Conservation (phyloP, 495 filamentous ascomycete species). For the Rusavskia elegans region DNA sequence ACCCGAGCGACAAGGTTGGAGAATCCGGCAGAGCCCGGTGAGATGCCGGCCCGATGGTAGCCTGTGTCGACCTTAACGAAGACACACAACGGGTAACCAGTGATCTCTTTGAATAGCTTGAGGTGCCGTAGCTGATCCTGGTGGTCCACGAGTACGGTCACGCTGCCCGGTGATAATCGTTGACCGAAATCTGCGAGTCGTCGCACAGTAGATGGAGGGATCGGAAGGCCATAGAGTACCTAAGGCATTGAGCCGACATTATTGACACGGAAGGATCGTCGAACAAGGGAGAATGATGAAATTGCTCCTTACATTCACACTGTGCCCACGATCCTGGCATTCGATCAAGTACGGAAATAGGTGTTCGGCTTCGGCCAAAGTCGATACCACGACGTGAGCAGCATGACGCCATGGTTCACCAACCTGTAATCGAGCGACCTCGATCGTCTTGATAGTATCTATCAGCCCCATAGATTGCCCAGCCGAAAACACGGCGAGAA, state of each 20-base stretch:
- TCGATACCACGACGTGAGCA: slow-evolving; percentile 63
- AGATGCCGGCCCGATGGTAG: slow-evolving; percentile 57
- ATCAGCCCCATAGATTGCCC: too few species aligned
- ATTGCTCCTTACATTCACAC: slow-evolving; percentile 37
- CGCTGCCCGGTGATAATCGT: slow-evolving; percentile 30
- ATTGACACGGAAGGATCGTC: too few species aligned
- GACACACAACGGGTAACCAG: slow-evolving; percentile 11
- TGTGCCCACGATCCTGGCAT: slow-evolving; percentile 30
- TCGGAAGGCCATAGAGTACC: slow-evolving; percentile 64
- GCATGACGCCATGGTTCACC: slow-evolving; percentile 23
- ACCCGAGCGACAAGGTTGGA: slow-evolving; percentile 32
- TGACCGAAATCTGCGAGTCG: slow-evolving; percentile 38
- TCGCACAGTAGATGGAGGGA: slow-evolving; percentile 41
- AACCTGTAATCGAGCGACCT: slow-evolving; percentile 62
- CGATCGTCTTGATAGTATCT: slow-evolving; percentile 36
- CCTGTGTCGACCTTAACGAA: slow-evolving; percentile 43
- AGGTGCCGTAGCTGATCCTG: slow-evolving; percentile 38
- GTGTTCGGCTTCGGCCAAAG: slow-evolving; percentile 58
- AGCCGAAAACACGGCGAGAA: too few species aligned
- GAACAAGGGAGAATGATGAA: neutral
- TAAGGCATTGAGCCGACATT: slow-evolving; percentile 10
- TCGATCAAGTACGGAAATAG: slow-evolving; percentile 46
- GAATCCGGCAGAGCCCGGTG: slow-evolving; percentile 33
- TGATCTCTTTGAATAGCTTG: slow-evolving; percentile 17
- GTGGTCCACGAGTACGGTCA: slow-evolving; percentile 64